Percentiles rank a stretch among this genome's conserved stretches.
Conservation (phyloP, 352 stramenopile genomes). For the Globisporangium orthogonon region DNA sequence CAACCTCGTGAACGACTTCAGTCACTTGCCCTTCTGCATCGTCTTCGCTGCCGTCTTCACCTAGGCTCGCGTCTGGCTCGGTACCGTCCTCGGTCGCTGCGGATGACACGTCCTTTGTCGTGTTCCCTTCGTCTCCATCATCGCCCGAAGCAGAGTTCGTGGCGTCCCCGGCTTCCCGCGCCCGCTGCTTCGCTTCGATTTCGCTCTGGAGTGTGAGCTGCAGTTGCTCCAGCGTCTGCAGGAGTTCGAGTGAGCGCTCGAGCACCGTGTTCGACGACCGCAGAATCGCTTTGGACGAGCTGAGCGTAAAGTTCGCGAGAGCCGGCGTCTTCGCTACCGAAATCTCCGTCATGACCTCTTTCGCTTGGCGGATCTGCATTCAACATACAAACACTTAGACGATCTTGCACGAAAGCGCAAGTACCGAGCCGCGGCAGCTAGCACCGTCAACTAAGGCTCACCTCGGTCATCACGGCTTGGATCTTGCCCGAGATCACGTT, state of each 20-base stretch:
- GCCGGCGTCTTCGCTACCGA: slow-evolving; percentile 18
- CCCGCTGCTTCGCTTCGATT: slow-evolving; percentile 18
- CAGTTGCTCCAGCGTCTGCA: slow-evolving; percentile 41
- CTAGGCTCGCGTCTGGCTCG: slow-evolving; percentile 9
- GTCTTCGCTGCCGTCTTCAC: slow-evolving; percentile 13
- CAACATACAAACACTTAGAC: not conserved
- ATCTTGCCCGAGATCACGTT: slow-evolving; percentile 39
- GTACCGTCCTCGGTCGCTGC: not conserved
- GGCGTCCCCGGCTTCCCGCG: slow-evolving; percentile 1
- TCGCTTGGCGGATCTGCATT: slow-evolving; percentile 11
- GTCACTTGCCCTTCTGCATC: slow-evolving; percentile 2
- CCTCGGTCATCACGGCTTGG: slow-evolving; percentile 42
- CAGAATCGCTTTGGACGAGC: slow-evolving; percentile 45
- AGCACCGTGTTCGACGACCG: slow-evolving; percentile 47
- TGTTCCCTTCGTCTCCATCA: not conserved
- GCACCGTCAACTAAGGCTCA: slow-evolving; percentile 7
- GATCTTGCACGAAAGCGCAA: not conserved
- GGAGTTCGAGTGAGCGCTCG: slow-evolving; percentile 46
- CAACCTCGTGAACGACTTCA: slow-evolving; percentile 7
- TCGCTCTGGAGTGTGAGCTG: slow-evolving; percentile 19
- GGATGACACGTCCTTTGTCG: no score
- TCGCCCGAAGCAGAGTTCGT: not conserved
- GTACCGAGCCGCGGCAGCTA: not conserved
- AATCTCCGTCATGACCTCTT: slow-evolving; percentile 18
- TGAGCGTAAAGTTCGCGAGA: slow-evolving; percentile 48